Percentiles rank a stretch among this genome's conserved stretches.
These are phyloP conservation scores for Irpex sp. DNA, from an alignment of 1,284 basidiomycete genomes.

Conservation along the genomic window DNA sequence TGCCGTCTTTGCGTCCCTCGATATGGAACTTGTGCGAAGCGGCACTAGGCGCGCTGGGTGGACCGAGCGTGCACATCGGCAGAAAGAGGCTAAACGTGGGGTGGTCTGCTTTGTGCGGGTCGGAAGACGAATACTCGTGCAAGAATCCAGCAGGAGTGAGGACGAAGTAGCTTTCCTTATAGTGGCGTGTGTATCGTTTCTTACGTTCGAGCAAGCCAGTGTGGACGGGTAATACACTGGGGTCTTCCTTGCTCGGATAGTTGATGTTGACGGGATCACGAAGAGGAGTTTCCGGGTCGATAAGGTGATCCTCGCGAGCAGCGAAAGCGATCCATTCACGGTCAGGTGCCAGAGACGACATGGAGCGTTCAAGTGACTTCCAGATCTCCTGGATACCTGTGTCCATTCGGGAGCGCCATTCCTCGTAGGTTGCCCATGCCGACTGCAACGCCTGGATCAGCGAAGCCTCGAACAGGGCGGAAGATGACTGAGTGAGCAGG, in stretches of 20 bases:
- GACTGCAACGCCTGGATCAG: conserved; percentile 95
- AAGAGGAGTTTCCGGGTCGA: conserved; percentile 95
- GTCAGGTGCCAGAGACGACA: conserved; percentile 87
- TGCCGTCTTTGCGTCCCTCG: conserved; percentile 87
- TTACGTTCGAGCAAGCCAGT: conserved; percentile 93
- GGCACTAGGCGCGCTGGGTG: conserved; percentile 72
- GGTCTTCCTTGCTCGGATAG: conserved; percentile 95
- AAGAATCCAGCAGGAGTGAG: conserved; percentile 96
- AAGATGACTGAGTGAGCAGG: conserved; percentile 98
- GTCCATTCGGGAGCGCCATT: conserved; percentile 93
- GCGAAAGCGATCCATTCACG: conserved; percentile 97
- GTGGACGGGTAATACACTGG: conserved; percentile 86
- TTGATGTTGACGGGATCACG: conserved; percentile 78
- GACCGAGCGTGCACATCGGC: conserved; percentile 94
- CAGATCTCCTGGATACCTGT: conserved; percentile 80
- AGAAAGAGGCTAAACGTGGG: conserved; percentile 92
- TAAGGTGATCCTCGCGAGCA: conserved; percentile 90
- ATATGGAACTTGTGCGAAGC: conserved; percentile 97
- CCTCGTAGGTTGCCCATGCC: conserved; percentile 96
- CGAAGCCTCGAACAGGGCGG: conserved; percentile 95
- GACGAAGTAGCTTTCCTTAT: conserved; percentile 88
- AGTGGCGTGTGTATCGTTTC: conserved; percentile 92
- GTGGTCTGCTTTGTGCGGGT: conserved; percentile 62
- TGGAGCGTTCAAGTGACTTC: conserved; percentile 71
- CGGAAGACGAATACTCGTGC: conserved; percentile 86